Evolutionary conservation across 2,329 filamentous ascomycete genomes (phyloP).

Genomic region (Pseudohalonectria lignicola): DNA sequence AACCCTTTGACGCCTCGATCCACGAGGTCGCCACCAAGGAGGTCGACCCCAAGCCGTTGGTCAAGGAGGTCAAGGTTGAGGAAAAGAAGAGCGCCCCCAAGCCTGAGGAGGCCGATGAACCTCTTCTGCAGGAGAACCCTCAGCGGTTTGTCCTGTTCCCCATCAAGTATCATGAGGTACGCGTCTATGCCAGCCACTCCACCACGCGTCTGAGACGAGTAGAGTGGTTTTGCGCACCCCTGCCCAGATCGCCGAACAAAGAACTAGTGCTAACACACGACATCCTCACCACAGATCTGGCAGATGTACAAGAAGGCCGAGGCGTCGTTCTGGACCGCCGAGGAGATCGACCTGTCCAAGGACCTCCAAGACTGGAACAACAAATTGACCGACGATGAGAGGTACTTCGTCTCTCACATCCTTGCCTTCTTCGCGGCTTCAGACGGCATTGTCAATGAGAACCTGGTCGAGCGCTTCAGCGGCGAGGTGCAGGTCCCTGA

Average conservation of each 20-base stretch:
- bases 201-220: slow-evolving; percentile 55
- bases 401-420: slow-evolving; percentile 97
- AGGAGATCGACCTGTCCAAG: slow-evolving; percentile 98
- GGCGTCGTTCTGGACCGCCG: slow-evolving; percentile 98
- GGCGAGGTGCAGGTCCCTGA: slow-evolving; percentile 94
- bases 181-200: too few relatives aligned
- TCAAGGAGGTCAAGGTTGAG: slow-evolving; percentile 31
- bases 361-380: slow-evolving; percentile 99
- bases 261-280: slow-evolving; percentile 26
- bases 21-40: slow-evolving; percentile 38
- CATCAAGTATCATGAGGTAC: slow-evolving; percentile 98
- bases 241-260: slow-evolving; percentile 4
- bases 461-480: slow-evolving; percentile 95
- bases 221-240: slow-evolving; percentile 36
- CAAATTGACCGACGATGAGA: slow-evolving; percentile 90
- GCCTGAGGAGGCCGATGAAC: slow-evolving; percentile 69
- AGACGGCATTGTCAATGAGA: slow-evolving; percentile 99
- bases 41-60: slow-evolving; percentile 41
- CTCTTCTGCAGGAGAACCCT: slow-evolving; percentile 88
- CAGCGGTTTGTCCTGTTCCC: slow-evolving; percentile 96
- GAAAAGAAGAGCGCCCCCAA: slow-evolving; percentile 40
- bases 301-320: slow-evolving; percentile 99
- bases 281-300: slow-evolving; percentile 62
- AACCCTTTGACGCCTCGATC: slow-evolving; percentile 39
- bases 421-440: slow-evolving; percentile 98